These are phyloP conservation scores for Magnaporthales sp. DNA, from an alignment of 2,329 filamentous ascomycete species.

Conservation along the genomic window DNA sequence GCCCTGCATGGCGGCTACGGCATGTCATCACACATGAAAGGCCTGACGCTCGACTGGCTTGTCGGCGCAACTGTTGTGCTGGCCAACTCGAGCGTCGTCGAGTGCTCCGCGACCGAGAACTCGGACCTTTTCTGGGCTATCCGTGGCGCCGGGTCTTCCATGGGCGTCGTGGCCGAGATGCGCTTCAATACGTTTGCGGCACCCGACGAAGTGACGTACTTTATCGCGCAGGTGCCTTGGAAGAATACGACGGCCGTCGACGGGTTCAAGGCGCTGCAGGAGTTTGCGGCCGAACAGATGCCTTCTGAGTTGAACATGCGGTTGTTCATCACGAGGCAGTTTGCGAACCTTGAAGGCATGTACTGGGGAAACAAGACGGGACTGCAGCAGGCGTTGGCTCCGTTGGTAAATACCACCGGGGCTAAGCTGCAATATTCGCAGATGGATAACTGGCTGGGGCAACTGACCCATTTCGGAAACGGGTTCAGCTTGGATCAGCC, in stretches of 20 bases:
- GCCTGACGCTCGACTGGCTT: slow-evolving; percentile 26
- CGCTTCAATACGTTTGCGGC: slow-evolving; percentile 28
- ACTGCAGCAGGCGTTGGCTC: slow-evolving; percentile 21
- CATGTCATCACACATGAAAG: slow-evolving; percentile 23
- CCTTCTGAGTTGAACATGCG: slow-evolving; percentile 33
- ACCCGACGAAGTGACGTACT: slow-evolving; percentile 23
- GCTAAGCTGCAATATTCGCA: slow-evolving; percentile 21
- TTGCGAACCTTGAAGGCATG: slow-evolving; percentile 27
- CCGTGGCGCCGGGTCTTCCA: neutral
- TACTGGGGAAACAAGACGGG: slow-evolving; percentile 27
- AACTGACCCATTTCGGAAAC: slow-evolving; percentile 23
- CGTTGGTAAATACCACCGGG: slow-evolving; percentile 24
- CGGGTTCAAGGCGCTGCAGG: slow-evolving; percentile 20
- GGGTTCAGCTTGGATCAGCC: slow-evolving; percentile 20
- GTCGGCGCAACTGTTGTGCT: slow-evolving; percentile 25
- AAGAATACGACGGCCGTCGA: slow-evolving; percentile 15
- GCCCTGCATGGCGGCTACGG: slow-evolving; percentile 28
- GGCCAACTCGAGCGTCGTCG: slow-evolving; percentile 25
- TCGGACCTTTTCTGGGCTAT: neutral
- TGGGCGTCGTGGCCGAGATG: slow-evolving; percentile 15
- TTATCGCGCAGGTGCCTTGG: slow-evolving; percentile 19
- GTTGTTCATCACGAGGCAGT: slow-evolving; percentile 24
- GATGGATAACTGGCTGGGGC: slow-evolving; percentile 20
- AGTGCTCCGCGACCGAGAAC: slow-evolving; percentile 9
- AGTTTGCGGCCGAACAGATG: slow-evolving; percentile 22